Evolutionary conservation across 495 filamentous ascomycete genomes (phyloP).

Genomic region (Hyaloscypha bicolor): DNA sequence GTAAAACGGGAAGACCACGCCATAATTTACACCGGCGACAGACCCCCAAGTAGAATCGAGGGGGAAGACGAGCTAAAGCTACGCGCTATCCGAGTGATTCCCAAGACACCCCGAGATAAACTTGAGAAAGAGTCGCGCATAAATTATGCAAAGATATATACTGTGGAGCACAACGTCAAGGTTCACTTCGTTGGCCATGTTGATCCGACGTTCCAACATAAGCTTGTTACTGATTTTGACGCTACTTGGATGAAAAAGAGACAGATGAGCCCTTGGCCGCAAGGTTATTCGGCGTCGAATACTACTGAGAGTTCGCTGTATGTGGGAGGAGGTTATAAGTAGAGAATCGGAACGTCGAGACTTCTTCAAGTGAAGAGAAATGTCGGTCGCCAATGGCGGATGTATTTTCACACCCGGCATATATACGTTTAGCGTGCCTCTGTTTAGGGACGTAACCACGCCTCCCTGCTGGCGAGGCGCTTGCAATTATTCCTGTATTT

Average conservation of each 20-base stretch:
- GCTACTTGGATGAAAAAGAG: constrained; percentile 18
- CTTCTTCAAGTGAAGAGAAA: not conserved
- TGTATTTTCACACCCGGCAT: not conserved
- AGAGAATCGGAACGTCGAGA: not conserved
- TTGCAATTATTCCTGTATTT: not conserved
- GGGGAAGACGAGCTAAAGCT: not conserved
- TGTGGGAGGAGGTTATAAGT: not conserved
- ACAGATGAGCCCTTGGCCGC: not conserved
- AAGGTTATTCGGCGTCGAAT: not conserved
- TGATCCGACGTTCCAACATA: not conserved
- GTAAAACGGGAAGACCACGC: constrained; percentile 19
- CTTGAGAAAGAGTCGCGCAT: constrained; percentile 16
- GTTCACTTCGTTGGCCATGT: constrained; percentile 25
- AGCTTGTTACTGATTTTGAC: constrained; percentile 11
- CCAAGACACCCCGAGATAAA: constrained; percentile 20
- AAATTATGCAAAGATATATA: constrained; percentile 31
- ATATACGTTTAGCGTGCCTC: constrained; percentile 1
- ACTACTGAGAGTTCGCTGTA: not conserved
- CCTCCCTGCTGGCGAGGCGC: not conserved
- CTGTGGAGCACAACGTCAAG: constrained; percentile 29
- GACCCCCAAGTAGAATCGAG: not conserved
- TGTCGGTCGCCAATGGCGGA: not conserved
- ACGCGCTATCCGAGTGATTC: constrained; percentile 17
- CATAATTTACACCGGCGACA: constrained; percentile 13
- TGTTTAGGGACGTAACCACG: not conserved